Base-by-base conservation (phyloP, 2,329 filamentous ascomycete species). In the Arthrobotrys megalospora region DNA sequence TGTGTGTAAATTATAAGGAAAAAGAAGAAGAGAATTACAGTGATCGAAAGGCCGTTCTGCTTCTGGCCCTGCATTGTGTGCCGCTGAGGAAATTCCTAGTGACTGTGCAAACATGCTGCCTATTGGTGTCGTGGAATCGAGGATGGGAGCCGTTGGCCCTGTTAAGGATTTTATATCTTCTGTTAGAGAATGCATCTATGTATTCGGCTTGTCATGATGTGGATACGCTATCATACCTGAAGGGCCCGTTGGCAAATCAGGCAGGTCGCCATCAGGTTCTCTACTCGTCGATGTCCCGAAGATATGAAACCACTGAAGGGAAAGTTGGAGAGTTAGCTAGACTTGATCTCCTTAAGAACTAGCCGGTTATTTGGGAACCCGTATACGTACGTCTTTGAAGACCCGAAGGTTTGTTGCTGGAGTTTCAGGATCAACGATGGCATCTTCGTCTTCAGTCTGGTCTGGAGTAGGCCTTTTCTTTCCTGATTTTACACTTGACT, bases 91-190 rank as follows among this genome's bases (percentile, higher is more conserved):
- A 19, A 43, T 3, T 1, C 1, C 2, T 24, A n/a, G 8, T 34
- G 48, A 16, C 21, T 67, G 63, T 19, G 50, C 8, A 16, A 67
- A 53, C 47, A 53, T 53, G 11, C 34, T 50, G 10, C 50, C 50
- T 4, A 8, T 6, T 34, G 14, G 12, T 5, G 12, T 53, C 2
- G 6, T 34, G 4, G 11, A 7, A 6, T 53, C 50, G 12, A n/a
- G 14, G 6, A 53, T 1, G 1, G 50, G 28, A 4, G 24, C 12
- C 3, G 16, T 7, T 32, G 11, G 5, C 24, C 24, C 24, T 28
- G 5, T 28, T 28, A 28, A 2, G 24, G 24, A 2, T 28, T 28
- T 28, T 28, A 28, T 28, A 28, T 28, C 24, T 28, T 28, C n/a
- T n/a, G n/a, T n/a, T n/a, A n/a, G n/a, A 28, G 24, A 28, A 5